Evolutionary conservation across 2,329 filamentous ascomycete species (phyloP).

Genomic region (Cladorrhinum sp.): DNA sequence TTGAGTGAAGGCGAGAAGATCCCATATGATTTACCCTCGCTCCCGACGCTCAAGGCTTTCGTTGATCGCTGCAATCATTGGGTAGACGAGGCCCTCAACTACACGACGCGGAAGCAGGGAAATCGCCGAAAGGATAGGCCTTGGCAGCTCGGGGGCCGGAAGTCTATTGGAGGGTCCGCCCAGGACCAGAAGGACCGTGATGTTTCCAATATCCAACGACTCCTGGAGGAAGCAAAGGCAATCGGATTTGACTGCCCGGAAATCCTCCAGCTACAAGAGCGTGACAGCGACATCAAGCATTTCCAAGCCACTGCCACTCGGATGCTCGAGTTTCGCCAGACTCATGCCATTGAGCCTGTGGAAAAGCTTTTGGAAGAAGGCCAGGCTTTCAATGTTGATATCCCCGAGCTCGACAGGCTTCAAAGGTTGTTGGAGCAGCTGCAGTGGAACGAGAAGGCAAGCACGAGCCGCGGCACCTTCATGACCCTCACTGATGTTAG

Average conservation of each 20-base stretch:
- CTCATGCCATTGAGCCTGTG: slow-evolving; percentile 67
- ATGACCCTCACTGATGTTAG: slow-evolving; percentile 75
- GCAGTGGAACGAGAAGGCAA: slow-evolving; percentile 82
- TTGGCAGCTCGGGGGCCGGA: slow-evolving; percentile 72
- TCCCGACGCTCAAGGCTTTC: slow-evolving; percentile 79
- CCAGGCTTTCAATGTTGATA: slow-evolving; percentile 60
- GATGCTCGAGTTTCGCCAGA: slow-evolving; percentile 64
- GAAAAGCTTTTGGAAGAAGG: slow-evolving; percentile 90
- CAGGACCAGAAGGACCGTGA: slow-evolving; percentile 64
- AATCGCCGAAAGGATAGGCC: slow-evolving; percentile 91
- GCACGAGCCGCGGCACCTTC: slow-evolving; percentile 57
- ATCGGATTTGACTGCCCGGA: slow-evolving; percentile 93
- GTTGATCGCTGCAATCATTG: slow-evolving; percentile 97
- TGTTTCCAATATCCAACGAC: slow-evolving; percentile 80
- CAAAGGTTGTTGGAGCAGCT: slow-evolving; percentile 78
- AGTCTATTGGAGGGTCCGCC: slow-evolving; percentile 55
- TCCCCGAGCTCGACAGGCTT: slow-evolving; percentile 46
- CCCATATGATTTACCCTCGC: slow-evolving; percentile 79
- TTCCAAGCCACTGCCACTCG: slow-evolving; percentile 75
- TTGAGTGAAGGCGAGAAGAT: slow-evolving; percentile 95
- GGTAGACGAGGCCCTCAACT: slow-evolving; percentile 95
- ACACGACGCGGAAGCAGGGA: slow-evolving; percentile 95
- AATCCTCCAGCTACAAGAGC: slow-evolving; percentile 79
- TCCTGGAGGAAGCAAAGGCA: slow-evolving; percentile 78
- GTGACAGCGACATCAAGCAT: slow-evolving; percentile 75